These are phyloP conservation scores for Colletotrichum sublineola DNA, from an alignment of 2,329 filamentous ascomycete genomes.

Conservation along the genomic window DNA sequence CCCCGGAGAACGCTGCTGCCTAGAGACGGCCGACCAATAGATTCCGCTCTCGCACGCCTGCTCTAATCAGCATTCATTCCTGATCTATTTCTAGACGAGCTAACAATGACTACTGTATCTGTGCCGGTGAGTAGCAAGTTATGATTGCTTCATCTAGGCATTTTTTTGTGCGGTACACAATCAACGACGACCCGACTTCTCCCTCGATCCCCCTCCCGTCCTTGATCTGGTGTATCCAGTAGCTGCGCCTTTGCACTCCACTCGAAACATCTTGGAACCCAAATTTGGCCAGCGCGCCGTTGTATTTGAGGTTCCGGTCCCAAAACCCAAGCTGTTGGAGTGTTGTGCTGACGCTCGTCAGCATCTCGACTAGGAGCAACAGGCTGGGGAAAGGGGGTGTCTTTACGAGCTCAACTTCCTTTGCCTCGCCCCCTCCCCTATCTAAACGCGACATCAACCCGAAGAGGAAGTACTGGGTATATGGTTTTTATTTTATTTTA, in stretches of 20 bases:
- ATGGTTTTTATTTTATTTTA: too few species aligned
- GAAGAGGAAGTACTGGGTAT: neutral
- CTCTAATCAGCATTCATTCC: neutral
- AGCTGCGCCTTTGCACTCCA: neutral
- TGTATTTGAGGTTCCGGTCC: constrained; percentile 5
- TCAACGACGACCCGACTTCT: too few species aligned
- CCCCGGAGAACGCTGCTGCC: constrained; percentile 4
- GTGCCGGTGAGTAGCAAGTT: neutral
- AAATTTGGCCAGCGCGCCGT: neutral
- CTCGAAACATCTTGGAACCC: neutral
- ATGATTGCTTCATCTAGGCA: neutral
- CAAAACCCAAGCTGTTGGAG: constrained; percentile 7
- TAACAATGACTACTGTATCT: neutral
- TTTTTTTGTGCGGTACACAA: neutral
- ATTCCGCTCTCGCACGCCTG: neutral
- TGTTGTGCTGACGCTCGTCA: neutral
- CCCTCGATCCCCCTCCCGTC: neutral
- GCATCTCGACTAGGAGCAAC: neutral
- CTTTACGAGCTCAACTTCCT: neutral
- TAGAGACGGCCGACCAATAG: neutral
- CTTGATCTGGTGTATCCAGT: neutral
- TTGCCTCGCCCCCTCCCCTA: neutral
- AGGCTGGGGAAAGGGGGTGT: neutral
- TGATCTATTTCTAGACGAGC: too few species aligned
- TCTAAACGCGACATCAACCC: neutral